phyloP scores from a whole-genome alignment of 495 filamentous ascomycete genomes.

The Talaromyces stipitatus region DNA sequence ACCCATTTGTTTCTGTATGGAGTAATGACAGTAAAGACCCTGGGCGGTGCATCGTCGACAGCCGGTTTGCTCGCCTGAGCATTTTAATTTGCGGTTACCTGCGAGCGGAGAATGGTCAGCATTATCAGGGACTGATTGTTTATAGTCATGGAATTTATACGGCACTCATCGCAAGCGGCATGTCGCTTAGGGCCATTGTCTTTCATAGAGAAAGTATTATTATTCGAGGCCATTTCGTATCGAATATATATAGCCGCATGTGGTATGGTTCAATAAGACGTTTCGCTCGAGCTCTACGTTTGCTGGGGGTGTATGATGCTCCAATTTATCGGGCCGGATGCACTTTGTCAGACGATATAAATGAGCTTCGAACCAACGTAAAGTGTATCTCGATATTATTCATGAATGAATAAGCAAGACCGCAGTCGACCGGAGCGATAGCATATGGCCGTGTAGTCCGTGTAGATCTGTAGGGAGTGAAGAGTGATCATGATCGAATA shows the following conservation, averaged over 20 bases:
- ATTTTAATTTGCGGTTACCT: slow-evolving; percentile 44
- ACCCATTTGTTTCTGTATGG: slow-evolving; percentile 42
- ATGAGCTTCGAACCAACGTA: background rate
- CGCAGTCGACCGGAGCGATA: background rate
- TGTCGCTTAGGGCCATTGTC: slow-evolving; percentile 7
- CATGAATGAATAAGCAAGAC: background rate
- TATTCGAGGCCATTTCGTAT: background rate
- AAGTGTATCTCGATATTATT: background rate
- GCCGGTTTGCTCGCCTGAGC: slow-evolving; percentile 35
- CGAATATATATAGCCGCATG: background rate
- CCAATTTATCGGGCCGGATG: background rate
- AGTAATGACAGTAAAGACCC: slow-evolving; percentile 34
- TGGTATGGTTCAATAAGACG: too few relatives aligned
- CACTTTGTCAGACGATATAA: background rate
- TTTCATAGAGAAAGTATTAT: background rate
- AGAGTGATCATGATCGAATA: background rate
- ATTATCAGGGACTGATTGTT: background rate
- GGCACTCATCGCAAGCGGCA: slow-evolving; percentile 13
- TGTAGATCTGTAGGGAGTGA: background rate
- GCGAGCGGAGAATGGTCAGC: background rate
- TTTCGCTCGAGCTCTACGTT: background rate
- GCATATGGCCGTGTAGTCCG: background rate
- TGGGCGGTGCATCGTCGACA: slow-evolving; percentile 37
- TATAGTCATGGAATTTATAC: slow-evolving; percentile 2
- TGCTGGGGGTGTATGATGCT: too few relatives aligned